Conservation (phyloP, 2,329 filamentous ascomycete genomes). For the Trichoderma sp. region DNA sequence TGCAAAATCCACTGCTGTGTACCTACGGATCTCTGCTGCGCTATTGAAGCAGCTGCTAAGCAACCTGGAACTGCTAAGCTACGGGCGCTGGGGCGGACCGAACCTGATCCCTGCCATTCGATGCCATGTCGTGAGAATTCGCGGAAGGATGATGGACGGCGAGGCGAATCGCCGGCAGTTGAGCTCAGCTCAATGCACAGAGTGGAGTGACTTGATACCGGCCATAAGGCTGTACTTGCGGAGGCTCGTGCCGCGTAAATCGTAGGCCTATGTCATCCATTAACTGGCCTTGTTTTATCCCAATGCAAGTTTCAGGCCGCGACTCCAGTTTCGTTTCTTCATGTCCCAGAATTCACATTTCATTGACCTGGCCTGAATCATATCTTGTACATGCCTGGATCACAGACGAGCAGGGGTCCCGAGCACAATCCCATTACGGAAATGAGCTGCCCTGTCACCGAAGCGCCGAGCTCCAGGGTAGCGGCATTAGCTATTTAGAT, state of each 20-base stretch:
- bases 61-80: neutral
- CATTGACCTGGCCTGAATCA: neutral
- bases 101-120: neutral
- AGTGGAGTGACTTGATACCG: neutral
- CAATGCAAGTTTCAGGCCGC: neutral
- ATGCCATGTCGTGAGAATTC: neutral
- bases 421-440: neutral
- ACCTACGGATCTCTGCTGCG: neutral
- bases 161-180: neutral
- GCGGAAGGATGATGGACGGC: neutral
- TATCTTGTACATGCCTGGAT: slow-evolving; percentile 13
- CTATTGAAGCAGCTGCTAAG: neutral
- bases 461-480: slow-evolving; percentile 4
- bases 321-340: neutral
- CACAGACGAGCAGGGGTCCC: neutral
- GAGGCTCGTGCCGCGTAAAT: neutral
- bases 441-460: neutral
- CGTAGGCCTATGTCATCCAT: too few relatives aligned
- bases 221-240: neutral
- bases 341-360: neutral
- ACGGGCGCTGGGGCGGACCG: neutral
- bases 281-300: neutral
- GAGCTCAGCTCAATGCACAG: neutral
- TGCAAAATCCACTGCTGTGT: too few relatives aligned
- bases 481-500: neutral